Base-by-base conservation (phyloP, 192 early-diverging fungal species). In the Coemansia sp. region DNA sequence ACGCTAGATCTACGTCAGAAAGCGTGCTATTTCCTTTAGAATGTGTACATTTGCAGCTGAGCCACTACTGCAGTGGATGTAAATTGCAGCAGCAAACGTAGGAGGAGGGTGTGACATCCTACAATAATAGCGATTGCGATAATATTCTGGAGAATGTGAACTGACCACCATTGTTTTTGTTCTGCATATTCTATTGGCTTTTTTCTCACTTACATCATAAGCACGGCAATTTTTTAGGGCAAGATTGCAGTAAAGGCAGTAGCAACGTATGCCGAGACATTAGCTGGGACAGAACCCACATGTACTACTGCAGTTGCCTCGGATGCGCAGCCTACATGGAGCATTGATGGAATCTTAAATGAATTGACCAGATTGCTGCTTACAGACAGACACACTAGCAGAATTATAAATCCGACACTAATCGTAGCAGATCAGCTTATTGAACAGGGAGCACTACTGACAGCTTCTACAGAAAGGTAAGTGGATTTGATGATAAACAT, bases 181-280 rank as follows among this genome's bases (percentile, higher is more conserved):
- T 25, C 22, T 52, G 51, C 34, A 9, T 38, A 38, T 38, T 38
- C 10, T 38, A 38, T 9, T 38, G 34, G 60, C 18, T 49, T 30
- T 55, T 23, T 18, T 0, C 14, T 6, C 49, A 44, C 41, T 58
- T 66, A 44, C 38, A 23, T 62, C 52, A 54, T 57, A 18, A n/a
- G 47, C 2, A 26, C 24, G 28, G n/a, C 30, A 21, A 25, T 14
- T 27, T 47, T 57, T 41, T 81, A 81, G 78, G 78, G 78, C 57
- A 74, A 49, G 62, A 65, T 68, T 47, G 78, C 78, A 54, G 72
- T 81, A 49, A 65, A 49, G 14, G 78, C 78, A 74, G 78, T 81
- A 71, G 64, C 68, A 25, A 28, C 54, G 21, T 71, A 71, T 53
- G 58, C 73, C 34, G 78, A 68, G 14, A 59, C 72, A 31, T 60